Evolutionary conservation across 139 green algal genomes (phyloP), one percentile per base, ranked within the genome.

Genomic region (Chara braunii): DNA sequence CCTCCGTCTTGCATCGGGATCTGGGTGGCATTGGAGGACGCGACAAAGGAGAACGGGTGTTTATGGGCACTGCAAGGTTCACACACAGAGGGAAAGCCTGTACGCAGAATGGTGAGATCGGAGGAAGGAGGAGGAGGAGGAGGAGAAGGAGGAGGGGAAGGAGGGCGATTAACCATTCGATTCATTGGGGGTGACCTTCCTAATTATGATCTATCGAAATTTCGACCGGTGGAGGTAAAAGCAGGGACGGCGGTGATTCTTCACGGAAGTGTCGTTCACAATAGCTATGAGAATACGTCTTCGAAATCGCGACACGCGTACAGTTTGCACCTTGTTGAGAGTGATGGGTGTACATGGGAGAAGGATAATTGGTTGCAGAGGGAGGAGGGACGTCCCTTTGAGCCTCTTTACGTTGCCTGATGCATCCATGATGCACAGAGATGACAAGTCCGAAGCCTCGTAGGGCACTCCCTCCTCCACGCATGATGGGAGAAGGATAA

Each of bases 1-100:
- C 92, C 92, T 3, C 75, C 81, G 4, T 88, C 83, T 8, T 87
- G 81, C 36, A 51, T 90, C 3, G 92, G 92, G 8, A 55, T 96
- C 22, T 98, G 92, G 92, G 72, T 94, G 62, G 92, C 92, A 0
- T 52, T 98, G 18, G 91, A 98, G 73, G 88, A 97, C 52, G 86
- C 87, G 3, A 94, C 74, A 0, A 29, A 65, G 35, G 72, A 85
- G 11, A 98, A 98, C 69, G 92, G 92, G 50, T 98, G 92, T 74
- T 65, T 98, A 18, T 98, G 87, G 84, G 80, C 78, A 3, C 54
- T 90, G 11, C 79, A 68, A 24, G 78, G 68, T 29, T 77, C 64
- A 7, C 83, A 88, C 72, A 75, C 74, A 51, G 59, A 51, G 64
- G 57, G 60, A 22, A 6, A 14, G 12, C 12, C 22, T 64, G n/a